phyloP scores from a whole-genome alignment of 306 rosid genomes.

The Neltuma alba region DNA sequence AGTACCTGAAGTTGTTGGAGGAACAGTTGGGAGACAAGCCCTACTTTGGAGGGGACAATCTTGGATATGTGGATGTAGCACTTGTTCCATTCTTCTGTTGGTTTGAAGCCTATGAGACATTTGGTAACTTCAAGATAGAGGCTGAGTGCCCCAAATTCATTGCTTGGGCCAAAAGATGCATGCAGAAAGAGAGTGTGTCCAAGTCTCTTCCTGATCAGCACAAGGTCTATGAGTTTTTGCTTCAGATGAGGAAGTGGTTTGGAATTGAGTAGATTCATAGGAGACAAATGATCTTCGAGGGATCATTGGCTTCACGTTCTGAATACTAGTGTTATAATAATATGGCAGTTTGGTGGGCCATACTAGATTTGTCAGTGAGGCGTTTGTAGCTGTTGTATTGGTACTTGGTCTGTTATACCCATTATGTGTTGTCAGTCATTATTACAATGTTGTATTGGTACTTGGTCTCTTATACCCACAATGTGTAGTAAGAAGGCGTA shows the following conservation, averaged over 20 bases:
- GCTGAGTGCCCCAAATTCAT: constrained; percentile 51
- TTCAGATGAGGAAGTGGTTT: not conserved
- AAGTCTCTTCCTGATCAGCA: constrained; percentile 46
- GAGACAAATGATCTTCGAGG: not conserved
- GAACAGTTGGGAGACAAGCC: constrained; percentile 35
- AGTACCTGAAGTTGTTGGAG: constrained; percentile 33
- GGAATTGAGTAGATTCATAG: not conserved
- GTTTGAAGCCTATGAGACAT: constrained; percentile 30
- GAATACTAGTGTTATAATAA: not conserved
- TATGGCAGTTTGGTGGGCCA: constrained; percentile 28
- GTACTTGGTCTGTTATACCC: not conserved
- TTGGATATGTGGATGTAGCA: constrained; percentile 36
- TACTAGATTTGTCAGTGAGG: not conserved
- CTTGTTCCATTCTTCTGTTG: constrained; percentile 28
- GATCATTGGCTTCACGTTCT: constrained; percentile 16
- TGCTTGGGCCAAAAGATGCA: constrained; percentile 53
- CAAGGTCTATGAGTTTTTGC: not conserved
- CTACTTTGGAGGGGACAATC: constrained; percentile 35
- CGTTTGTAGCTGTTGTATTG: not conserved
- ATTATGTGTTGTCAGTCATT: not conserved
- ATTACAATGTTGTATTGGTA: no score
- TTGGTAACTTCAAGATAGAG: constrained; percentile 32
- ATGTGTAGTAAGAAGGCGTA: not conserved
- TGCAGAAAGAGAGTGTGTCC: constrained; percentile 42
- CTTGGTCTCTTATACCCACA: no score